Evolutionary conservation across 306 rosid species (phyloP), one percentile per base, ranked within the genome.

Genomic region (Dryas octopetala): DNA sequence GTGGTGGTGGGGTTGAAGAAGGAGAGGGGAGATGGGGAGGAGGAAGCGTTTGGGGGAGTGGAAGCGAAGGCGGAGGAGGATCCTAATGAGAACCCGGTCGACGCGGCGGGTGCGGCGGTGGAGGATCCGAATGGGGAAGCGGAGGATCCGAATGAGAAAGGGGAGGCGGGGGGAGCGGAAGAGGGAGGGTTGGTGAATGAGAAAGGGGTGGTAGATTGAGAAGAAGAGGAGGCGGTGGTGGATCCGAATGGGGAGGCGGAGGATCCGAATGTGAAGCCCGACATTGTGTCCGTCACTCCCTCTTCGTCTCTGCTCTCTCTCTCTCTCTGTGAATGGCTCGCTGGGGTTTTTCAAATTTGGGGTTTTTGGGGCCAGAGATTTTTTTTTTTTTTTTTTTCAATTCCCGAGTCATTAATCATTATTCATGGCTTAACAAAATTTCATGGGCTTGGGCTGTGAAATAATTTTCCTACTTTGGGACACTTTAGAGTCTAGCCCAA

Each of bases 221-320:
- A 66, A 76, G 44, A 54, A 78, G 54, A 3, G 76, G 54, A 5
- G 70, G 60, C 4, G 73, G 58, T 43, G 78, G 71, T 4, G 76
- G 91, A 80, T 75, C 90, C 91, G 57, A 80, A 77, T 1, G 79
- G 1, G 32, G 88, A 48, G 15, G 68, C 0, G 52, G 90, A 78
- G 11, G 91, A 68, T 62, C 79, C 76, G 68, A 80, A 49, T 19
- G 89, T 1, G 77, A 85, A 86, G n/a, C 96, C 89, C 78, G 93
- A 77, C 96, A 92, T 91, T 76, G 77, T 83, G 43, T 47, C 61
- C 62, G 71, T 19, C 73, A 46, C 66, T 38, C 53, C 10, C 43
- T 26, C 65, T 23, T 61, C 0, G 58, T 44, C 57, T 23, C 43
- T 66, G 46, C n/a, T 23, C 58, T 12, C 13, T 9, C n/a, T 23